phyloP scores from a whole-genome alignment of 306 rosid genomes.

The Lathyrus sativus region DNA sequence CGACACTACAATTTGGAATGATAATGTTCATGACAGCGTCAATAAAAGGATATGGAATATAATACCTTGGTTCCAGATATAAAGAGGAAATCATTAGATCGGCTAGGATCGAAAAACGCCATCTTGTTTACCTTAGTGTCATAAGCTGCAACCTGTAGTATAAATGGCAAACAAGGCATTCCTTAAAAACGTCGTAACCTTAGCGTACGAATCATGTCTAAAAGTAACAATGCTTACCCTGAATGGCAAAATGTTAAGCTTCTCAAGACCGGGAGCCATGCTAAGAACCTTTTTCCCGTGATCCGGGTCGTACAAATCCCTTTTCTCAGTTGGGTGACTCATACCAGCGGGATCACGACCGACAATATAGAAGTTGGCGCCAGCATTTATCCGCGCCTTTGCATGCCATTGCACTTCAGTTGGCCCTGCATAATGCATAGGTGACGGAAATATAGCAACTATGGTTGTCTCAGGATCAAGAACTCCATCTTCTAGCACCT shows the following conservation, averaged over 20 bases:
- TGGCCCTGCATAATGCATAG: slow-evolving; percentile 99
- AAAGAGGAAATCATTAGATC: slow-evolving; percentile 85
- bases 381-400: slow-evolving; percentile 92
- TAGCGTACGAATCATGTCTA: background rate
- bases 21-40: background rate
- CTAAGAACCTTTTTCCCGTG: slow-evolving; percentile 94
- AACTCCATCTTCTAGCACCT: slow-evolving; percentile 96
- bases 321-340: slow-evolving; percentile 94
- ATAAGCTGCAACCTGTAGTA: slow-evolving; percentile 92
- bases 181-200: too few species aligned
- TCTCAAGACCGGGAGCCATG: slow-evolving; percentile 98
- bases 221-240: slow-evolving; percentile 50
- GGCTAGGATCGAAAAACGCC: slow-evolving; percentile 94
- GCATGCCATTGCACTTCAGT: slow-evolving; percentile 99
- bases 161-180: slow-evolving; percentile 14
- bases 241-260: slow-evolving; percentile 94
- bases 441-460: slow-evolving; percentile 92
- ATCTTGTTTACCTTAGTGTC: slow-evolving; percentile 74
- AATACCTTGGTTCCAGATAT: slow-evolving; percentile 95
- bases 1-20: background rate
- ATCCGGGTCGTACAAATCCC: slow-evolving; percentile 92
- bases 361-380: slow-evolving; percentile 94
- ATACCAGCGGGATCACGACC: slow-evolving; percentile 99
- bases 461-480: slow-evolving; percentile 95
- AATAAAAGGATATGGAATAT: slow-evolving; percentile 9